Evolutionary conservation across 495 filamentous ascomycete genomes (phyloP), one percentile per base, ranked within the genome.

Genomic region (Trichocladium antarcticum): DNA sequence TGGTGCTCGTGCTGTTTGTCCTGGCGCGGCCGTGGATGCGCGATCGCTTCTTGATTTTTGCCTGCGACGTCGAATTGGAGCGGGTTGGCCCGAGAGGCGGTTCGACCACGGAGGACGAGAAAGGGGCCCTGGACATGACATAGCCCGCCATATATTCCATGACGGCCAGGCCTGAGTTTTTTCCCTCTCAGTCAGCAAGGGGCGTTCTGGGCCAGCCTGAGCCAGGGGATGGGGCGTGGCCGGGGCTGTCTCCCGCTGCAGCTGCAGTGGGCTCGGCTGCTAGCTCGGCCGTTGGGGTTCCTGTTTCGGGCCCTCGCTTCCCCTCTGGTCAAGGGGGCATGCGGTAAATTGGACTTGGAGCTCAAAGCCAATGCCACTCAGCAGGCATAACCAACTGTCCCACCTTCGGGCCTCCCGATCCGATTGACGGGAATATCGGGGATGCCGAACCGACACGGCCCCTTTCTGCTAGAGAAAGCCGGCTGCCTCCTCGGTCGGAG

Each of bases 81-180:
- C 63, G 63, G 31, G 5, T 32, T 11, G 31, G 55, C 47, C 42
- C 57, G 61, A 46, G 57, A 47, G 50, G 54, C 19, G 57, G 57
- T 48, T 62, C 61, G 52, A 59, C 63, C 51, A 56, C 56, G 56
- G 64, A 66, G 54, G 56, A 51, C 55, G 60, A 54, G 56, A 63
- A 62, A 54, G 63, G 63, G 53, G 61, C 53, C 53, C 57, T 60
- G 37, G 63, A 57, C 28, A 61, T 55, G 32, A 61, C 63, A 39
- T 62, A 66, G 29, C 63, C 63, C 9, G 59, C 54, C 44, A 62
- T 52, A 37, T 60, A 66, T 59, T 66, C 63, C 63, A 66, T 66
- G 46, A 17, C 57, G 49, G 14, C 14, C 24, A 15, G 21, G 20
- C 36, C 37, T 36, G 46, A 44, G 47, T 37, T 51, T 55, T 55